Percentiles rank a stretch among this genome's conserved stretches.
Conservation (phyloP, 192 early-diverging fungal genomes). For the Linnemannia elongata region DNA sequence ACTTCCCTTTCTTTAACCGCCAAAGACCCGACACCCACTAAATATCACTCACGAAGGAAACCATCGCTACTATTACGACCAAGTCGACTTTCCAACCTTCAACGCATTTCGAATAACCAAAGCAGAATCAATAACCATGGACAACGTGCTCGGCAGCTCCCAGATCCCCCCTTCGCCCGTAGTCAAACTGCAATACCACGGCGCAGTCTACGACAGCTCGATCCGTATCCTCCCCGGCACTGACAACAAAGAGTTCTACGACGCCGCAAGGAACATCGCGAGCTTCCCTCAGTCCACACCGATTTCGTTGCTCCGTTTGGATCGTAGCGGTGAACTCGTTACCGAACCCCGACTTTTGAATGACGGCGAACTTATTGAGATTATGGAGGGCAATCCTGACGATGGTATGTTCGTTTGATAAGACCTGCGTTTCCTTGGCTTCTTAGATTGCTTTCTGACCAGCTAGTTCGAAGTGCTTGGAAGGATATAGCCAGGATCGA, state of each 20-base stretch:
- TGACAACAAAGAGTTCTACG: constrained; percentile 25
- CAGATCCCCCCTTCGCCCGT: constrained; percentile 23
- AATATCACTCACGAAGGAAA: neutral
- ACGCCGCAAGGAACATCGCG: constrained; percentile 26
- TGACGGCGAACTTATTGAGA: constrained; percentile 45
- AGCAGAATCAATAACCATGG: neutral
- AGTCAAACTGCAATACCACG: constrained; percentile 50
- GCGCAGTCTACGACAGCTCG: constrained; percentile 53
- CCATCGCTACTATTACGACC: neutral
- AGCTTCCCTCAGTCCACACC: constrained; percentile 16
- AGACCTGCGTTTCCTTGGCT: neutral
- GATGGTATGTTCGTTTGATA: constrained; percentile 13
- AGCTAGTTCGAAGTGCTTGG: neutral
- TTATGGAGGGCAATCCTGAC: constrained; percentile 37
- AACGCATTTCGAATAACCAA: neutral
- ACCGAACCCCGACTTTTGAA: constrained; percentile 17
- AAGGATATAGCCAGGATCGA: neutral
- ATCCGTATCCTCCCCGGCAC: constrained; percentile 34
- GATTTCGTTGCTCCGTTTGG: constrained; percentile 39
- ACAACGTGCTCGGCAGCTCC: constrained; percentile 20
- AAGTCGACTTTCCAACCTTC: neutral
- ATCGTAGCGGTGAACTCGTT: constrained; percentile 36
- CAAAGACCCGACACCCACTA: neutral
- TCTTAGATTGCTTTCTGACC: neutral
- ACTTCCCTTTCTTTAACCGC: neutral